Base-by-base conservation (phyloP, 495 filamentous ascomycete species). In the Penicillium simplicissimum region DNA sequence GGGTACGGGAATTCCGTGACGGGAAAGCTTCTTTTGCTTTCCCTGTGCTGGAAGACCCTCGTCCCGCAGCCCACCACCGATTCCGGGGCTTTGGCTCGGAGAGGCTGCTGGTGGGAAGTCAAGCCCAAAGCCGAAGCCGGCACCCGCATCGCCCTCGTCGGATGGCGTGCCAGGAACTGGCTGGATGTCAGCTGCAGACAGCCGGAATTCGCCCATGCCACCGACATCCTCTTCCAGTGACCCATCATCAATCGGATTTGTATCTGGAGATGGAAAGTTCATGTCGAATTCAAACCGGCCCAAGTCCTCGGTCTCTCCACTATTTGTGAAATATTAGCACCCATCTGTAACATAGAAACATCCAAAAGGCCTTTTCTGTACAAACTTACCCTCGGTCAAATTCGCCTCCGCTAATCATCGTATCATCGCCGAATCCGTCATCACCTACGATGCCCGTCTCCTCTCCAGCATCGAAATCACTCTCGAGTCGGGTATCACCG, bases 1-100 rank as follows among this genome's bases (percentile, higher is more conserved):
- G 2, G 90, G 89, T 57, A 93, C 89, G 52, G 87, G 83, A 56
- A 90, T 87, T 5, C 92, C 90, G 65, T 90, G 77, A 57, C 83
- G 80, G 3, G 92, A 93, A n/a, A 90, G 67, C 62, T 86, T 82
- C 64, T 80, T 79, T 58, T 80, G 78, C 59, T 86, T 80, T 36
- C 66, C 64, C 33, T 62, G 62, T 8, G 60, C 15, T 15, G 68
- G 43, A 15, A 48, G 42, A 6, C 67, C 68, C 38, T 81, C 77
- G 25, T 79, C 74, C 36, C 76, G 75, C 61, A 81, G 51, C 1
- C 79, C 79, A 8, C 79, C 78, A 2, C 77, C 79, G 52, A 81
- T 58, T 0, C 73, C 75, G 4, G 76, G 72, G 63, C 66, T 77
- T 57, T 69, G 66, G 55, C 81, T 74, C 23, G 74, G 65, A 45